Base-by-base conservation (phyloP, 176 grass and related monocot genomes). In the Olyra latifolia region DNA sequence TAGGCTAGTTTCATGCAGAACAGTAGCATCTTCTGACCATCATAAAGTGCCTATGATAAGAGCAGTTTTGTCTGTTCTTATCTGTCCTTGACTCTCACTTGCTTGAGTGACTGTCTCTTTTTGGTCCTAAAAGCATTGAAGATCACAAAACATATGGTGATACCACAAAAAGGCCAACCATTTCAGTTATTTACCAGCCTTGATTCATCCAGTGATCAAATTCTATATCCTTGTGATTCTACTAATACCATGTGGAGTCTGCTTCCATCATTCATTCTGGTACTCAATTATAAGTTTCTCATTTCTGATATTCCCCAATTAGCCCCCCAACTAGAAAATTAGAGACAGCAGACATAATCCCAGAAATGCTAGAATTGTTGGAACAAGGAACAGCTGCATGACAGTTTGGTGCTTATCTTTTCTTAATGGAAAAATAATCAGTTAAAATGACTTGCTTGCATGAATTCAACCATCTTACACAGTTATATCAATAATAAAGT, bases 1-100 rank as follows among this genome's bases (percentile, higher is more conserved):
- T 69, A 67, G 46, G 69, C 27, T 81, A 80, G 35, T 88, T 80
- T 75, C 44, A 84, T 84, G 69, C 81, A 53, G 23, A 65, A 40
- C 47, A 75, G 62, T 80, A 38, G 68, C 80, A 61, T 40, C 12
- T 12, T 9, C 63, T 88, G 69, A 25, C 42, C 62, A 72, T 88
- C 56, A 83, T 84, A 62, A 78, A 62, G 62, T 62, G 63, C 76
- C 75, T 66, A 49, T 76, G 70, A 80, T 87, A 44, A 69, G 58
- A 75, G 69, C 70, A 69, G 62, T 76, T 30, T 69, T 76, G 45
- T 81, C 69, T 75, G 50, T 74, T 75, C 42, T 80, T 0, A 3
- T 80, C 62, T 62, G 39, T 67, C 1, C 3, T 35, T 35, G 32
- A 35, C 32, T 35, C 5, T 35, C 32, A 6, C 43, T 11, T 74